Conservation (phyloP, 805 yeast genomes). For the Candida suzukii region DNA sequence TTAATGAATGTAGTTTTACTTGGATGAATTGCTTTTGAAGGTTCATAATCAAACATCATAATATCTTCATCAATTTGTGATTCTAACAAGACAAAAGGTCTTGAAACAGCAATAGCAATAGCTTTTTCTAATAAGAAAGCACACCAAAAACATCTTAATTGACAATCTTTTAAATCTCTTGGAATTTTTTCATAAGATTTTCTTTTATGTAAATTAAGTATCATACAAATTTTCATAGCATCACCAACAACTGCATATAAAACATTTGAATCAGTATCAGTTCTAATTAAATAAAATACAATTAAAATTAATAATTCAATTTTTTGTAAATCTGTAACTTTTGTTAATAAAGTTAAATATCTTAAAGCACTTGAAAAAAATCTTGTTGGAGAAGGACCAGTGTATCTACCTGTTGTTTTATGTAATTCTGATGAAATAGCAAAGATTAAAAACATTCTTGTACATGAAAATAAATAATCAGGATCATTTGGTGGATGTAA, state of each 20-base stretch:
- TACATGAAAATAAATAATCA: slow-evolving; percentile 44
- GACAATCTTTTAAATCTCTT: slow-evolving; percentile 25
- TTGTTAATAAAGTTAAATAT: slow-evolving; percentile 39
- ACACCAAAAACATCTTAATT: slow-evolving; percentile 58
- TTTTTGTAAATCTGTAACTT: slow-evolving; percentile 35
- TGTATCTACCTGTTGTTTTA: slow-evolving; percentile 49
- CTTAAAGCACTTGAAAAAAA: slow-evolving; percentile 56
- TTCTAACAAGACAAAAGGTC: slow-evolving; percentile 48
- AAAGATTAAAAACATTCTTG: slow-evolving; percentile 50
- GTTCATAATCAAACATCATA: slow-evolving; percentile 44
- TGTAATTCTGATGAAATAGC: slow-evolving; percentile 45
- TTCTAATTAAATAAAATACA: slow-evolving; percentile 49
- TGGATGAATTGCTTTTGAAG: slow-evolving; percentile 29
- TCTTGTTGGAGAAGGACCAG: slow-evolving; percentile 46
- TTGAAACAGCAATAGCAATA: slow-evolving; percentile 55
- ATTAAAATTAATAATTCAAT: slow-evolving; percentile 47
- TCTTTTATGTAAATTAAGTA: slow-evolving; percentile 29
- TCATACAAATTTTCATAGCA: slow-evolving; percentile 39
- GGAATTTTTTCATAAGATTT: slow-evolving; percentile 25
- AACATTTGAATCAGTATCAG: slow-evolving; percentile 52
- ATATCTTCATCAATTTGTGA: slow-evolving; percentile 37
- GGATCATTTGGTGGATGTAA: slow-evolving; percentile 18
- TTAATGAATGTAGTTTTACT: slow-evolving; percentile 39
- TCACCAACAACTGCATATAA: slow-evolving; percentile 47
- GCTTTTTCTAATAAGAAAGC: slow-evolving; percentile 55